phyloP scores from a whole-genome alignment of 495 filamentous ascomycete species.

The Oleoguttula mirabilis region DNA sequence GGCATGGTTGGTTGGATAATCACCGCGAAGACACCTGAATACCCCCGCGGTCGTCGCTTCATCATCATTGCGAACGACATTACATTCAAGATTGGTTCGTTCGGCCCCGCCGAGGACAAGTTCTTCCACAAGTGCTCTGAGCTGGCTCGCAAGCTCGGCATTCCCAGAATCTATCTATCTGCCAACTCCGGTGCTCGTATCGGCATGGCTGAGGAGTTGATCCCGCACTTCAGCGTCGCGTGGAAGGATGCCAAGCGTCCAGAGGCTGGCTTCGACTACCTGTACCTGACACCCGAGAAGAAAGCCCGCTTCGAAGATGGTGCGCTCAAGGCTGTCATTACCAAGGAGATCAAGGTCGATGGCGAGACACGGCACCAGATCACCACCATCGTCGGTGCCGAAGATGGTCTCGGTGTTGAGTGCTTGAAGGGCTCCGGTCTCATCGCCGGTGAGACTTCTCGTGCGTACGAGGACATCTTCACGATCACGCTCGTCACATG shows the following conservation, averaged over 20 bases:
- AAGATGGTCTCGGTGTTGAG: conserved; percentile 94
- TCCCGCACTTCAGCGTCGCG: conserved; percentile 90
- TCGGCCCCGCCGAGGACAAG: conserved; percentile 88
- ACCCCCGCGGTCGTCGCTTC: conserved; percentile 82
- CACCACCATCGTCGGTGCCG: conserved; percentile 82
- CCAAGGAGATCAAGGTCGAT: conserved; percentile 69
- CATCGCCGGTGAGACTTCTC: conserved; percentile 93
- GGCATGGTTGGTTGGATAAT: conserved; percentile 99
- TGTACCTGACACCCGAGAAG: conserved; percentile 81
- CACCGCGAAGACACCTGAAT: conserved; percentile 95
- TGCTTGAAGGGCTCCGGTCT: conserved; percentile 94
- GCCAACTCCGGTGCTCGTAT: conserved; percentile 99
- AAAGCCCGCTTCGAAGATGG: conserved; percentile 83
- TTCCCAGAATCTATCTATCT: conserved; percentile 93
- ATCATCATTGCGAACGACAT: conserved; percentile 98
- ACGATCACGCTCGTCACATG: conserved; percentile 97
- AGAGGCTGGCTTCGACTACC: conserved; percentile 91
- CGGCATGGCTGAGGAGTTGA: conserved; percentile 90
- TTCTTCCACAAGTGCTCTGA: conserved; percentile 99
- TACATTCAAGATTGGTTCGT: conserved; percentile 96
- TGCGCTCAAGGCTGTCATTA: conserved; percentile 71
- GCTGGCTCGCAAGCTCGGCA: conserved; percentile 79
- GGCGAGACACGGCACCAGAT: conserved; percentile 91
- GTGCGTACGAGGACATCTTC: conserved; percentile 98
- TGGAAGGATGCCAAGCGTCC: conserved; percentile 82